These are phyloP conservation scores for Kwoniella sp. DNA, from an alignment of 768 basidiomycete genomes.

Conservation along the genomic window DNA sequence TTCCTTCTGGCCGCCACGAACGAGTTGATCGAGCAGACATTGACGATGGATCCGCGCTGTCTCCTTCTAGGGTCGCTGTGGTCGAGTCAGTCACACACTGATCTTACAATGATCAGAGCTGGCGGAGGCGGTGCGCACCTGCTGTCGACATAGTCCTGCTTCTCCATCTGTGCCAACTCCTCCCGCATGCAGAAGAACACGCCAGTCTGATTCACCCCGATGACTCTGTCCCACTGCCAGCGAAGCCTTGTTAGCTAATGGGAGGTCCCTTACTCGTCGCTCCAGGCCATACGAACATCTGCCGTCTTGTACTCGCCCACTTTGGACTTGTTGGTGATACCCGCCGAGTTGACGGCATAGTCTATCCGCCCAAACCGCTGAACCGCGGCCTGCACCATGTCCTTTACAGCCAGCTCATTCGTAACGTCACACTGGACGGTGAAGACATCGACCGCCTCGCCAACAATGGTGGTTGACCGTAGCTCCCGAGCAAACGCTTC, in stretches of 20 bases:
- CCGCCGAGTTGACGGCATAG: conserved; percentile 9
- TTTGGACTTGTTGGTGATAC: conserved; percentile 10
- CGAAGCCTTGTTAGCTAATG: not conserved
- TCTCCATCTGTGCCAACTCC: conserved; percentile 8
- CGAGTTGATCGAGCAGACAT: conserved; percentile 11
- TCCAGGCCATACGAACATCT: not conserved
- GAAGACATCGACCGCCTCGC: not conserved
- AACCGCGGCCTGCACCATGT: not conserved
- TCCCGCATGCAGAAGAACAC: conserved; percentile 10
- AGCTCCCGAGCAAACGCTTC: not conserved
- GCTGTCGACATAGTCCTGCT: not conserved
- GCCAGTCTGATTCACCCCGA: conserved; percentile 9
- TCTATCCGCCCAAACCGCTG: conserved; percentile 3
- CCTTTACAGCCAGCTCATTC: not conserved
- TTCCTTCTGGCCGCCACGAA: conserved; percentile 6
- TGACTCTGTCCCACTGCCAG: conserved; percentile 7
- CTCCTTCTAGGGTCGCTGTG: not conserved
- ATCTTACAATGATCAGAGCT: too few species aligned
- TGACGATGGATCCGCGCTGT: conserved; percentile 8
- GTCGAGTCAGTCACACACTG: too few species aligned
- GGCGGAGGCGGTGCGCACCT: not conserved
- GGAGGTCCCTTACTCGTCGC: not conserved
- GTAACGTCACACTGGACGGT: conserved; percentile 10
- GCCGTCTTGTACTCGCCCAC: conserved; percentile 6
- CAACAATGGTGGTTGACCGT: not conserved